phyloP scores from a whole-genome alignment of 345 rosid genomes.

The Arabidopsis thaliana region DNA sequence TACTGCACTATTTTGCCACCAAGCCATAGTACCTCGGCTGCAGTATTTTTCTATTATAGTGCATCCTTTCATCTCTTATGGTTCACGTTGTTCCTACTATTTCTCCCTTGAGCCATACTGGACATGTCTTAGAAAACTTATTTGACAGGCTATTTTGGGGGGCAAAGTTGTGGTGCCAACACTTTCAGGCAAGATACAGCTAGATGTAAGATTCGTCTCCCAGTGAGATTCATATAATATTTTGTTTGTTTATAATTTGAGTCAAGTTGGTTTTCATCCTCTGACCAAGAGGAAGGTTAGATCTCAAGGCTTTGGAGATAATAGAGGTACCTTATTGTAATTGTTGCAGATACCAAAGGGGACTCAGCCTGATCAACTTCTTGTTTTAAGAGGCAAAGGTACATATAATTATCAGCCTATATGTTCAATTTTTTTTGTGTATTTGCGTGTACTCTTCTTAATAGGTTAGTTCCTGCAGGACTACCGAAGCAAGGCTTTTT shows the following conservation, averaged over 20 bases:
- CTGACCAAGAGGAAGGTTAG: conserved; percentile 4
- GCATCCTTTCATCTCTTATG: conserved; percentile 22
- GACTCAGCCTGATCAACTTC: conserved; percentile 79
- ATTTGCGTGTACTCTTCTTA: conserved; percentile 30
- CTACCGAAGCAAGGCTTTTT: conserved; percentile 76
- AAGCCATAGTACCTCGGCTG: conserved; percentile 11
- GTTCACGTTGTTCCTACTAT: conserved; percentile 25
- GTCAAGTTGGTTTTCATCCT: conserved; percentile 16
- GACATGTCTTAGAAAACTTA: conserved; percentile 16
- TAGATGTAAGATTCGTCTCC: conserved; percentile 57
- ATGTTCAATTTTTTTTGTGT: conserved; percentile 9
- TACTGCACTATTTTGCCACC: neutral
- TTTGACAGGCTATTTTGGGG: conserved; percentile 87
- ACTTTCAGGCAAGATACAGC: conserved; percentile 64
- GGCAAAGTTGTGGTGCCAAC: conserved; percentile 88
- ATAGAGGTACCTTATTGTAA: conserved; percentile 24
- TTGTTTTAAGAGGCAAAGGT: conserved; percentile 89
- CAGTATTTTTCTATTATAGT: neutral
- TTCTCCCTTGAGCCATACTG: conserved; percentile 18
- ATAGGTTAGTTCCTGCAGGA: conserved; percentile 55
- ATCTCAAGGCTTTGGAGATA: conserved; percentile 24
- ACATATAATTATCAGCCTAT: conserved; percentile 14
- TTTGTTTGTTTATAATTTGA: conserved; percentile 4
- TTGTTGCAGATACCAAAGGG: conserved; percentile 83
- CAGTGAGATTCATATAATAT: conserved; percentile 6